Conservation (phyloP, 306 rosid genomes). For the Carpinus fangiana region DNA sequence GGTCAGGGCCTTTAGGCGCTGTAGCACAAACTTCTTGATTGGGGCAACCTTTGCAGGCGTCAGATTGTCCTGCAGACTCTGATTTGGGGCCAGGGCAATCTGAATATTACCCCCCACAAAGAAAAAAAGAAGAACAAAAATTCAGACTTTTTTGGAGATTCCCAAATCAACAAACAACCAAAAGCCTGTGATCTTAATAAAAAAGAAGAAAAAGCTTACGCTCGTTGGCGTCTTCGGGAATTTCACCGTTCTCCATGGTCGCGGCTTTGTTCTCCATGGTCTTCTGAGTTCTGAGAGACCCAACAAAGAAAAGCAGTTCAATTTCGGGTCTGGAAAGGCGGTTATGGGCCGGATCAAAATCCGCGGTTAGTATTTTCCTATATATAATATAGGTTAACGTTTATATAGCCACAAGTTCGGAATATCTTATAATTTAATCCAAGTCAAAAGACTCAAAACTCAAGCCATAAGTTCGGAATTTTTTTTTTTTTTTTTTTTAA, state of each 20-base stretch:
- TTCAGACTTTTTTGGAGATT: not conserved
- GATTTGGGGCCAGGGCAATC: slow-evolving; percentile 93
- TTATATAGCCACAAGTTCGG: no score
- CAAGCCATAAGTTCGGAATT: no score
- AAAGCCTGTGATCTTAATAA: not conserved
- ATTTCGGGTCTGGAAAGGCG: not conserved
- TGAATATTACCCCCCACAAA: slow-evolving; percentile 22
- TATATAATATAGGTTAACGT: no score
- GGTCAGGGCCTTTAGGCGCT: slow-evolving; percentile 95
- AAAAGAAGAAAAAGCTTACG: slow-evolving; percentile 46
- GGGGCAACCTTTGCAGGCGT: slow-evolving; percentile 83
- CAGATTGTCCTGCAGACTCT: slow-evolving; percentile 85
- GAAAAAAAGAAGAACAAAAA: not conserved
- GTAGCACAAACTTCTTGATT: slow-evolving; percentile 88
- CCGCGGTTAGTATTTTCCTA: not conserved
- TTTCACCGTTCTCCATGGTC: slow-evolving; percentile 68
- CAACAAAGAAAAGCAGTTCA: not conserved
- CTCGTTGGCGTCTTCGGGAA: slow-evolving; percentile 84
- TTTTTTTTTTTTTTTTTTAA: no score
- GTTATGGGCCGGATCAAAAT: not conserved
- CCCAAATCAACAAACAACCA: not conserved
- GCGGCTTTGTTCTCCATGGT: not conserved
- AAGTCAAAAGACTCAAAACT: no score
- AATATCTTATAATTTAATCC: no score
- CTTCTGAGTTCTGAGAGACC: not conserved